Evolutionary conservation across 176 grass and related monocot genomes (phyloP).

Genomic region (Aechmea fasciata): DNA sequence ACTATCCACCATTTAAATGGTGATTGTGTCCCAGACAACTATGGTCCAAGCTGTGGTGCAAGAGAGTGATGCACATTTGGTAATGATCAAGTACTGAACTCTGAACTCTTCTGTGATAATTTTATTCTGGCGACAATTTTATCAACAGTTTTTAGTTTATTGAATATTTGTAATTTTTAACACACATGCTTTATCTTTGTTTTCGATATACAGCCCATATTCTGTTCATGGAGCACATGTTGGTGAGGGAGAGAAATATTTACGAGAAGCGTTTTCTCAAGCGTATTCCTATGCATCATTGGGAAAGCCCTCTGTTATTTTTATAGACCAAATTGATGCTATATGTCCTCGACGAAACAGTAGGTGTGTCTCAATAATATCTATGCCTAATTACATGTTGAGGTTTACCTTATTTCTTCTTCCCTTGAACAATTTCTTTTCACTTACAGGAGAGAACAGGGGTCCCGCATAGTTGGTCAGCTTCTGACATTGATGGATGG

Average conservation of each 20-base stretch:
- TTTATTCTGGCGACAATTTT: neutral
- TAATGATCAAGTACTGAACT: constrained; percentile 45
- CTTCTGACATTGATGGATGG: constrained; percentile 93
- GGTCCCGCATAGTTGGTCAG: constrained; percentile 74
- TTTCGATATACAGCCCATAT: constrained; percentile 36
- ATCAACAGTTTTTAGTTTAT: neutral
- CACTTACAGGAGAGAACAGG: constrained; percentile 52
- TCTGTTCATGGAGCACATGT: constrained; percentile 70
- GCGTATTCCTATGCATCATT: constrained; percentile 47
- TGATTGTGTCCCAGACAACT: constrained; percentile 54
- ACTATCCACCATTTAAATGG: neutral
- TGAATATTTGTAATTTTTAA: neutral
- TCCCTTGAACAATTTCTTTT: neutral
- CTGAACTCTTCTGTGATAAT: neutral
- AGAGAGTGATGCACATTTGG: constrained; percentile 69
- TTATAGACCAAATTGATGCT: constrained; percentile 87
- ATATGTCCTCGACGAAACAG: constrained; percentile 62
- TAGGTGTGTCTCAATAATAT: constrained; percentile 29
- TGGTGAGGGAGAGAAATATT: constrained; percentile 73
- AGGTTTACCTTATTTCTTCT: constrained; percentile 14
- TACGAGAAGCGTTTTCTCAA: constrained; percentile 70
- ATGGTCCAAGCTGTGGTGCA: constrained; percentile 64
- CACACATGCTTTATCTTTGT: neutral
- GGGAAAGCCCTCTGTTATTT: constrained; percentile 72
- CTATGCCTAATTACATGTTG: neutral